Base-by-base conservation (phyloP, 495 filamentous ascomycete genomes). In the Pyrenula massariospora region DNA sequence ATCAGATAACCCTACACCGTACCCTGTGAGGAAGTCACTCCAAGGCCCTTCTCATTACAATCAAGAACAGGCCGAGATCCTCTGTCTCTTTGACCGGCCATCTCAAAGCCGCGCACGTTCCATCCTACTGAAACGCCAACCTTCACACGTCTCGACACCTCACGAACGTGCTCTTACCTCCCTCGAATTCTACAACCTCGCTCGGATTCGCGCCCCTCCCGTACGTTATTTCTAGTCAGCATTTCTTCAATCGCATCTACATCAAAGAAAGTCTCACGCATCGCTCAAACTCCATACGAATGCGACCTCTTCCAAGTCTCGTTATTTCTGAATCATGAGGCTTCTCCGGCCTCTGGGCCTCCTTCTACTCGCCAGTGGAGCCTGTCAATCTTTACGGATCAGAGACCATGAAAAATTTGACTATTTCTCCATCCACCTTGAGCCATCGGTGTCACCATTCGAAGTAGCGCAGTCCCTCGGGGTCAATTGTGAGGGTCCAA, bases 391-490 rank as follows among this genome's bases (percentile, higher is more conserved):
- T 5, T 15, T 42, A 15, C 31, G 31, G 31, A 42, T 42, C 31
- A 42, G 31, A 15, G 31, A 42, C 31, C 31, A 42, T 15, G 80
- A 85, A 11, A 77, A 82, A 3, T 85, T 85, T 70, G 89, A 96
- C 65, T 96, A 91, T 70, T 95, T 96, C 67, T 90, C 91, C 52
- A 75, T 96, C 53, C 87, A 94, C 58, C 82, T 96, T 58, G 82
- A 82, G 49, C 71, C 79, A 12, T 70, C 77, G 48, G 75, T 75
- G 22, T 75, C 81, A 2, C 93, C 94, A 22, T 68, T 77, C 25
- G 73, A 86, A n/a, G 73, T 97, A 54, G 89, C 93, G 12, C 70
- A 75, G 19, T 73, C 78, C 19, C 73, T 98, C 24, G 88, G 87
- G 22, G 77, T 95, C 25, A 76, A 81, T 48, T 85, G 95, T 66